A percentile compares a stretch with the other conserved stretches of the same genome.
Conservation (phyloP, 2,329 filamentous ascomycete genomes). For the Drechslerella coelobrocha region DNA sequence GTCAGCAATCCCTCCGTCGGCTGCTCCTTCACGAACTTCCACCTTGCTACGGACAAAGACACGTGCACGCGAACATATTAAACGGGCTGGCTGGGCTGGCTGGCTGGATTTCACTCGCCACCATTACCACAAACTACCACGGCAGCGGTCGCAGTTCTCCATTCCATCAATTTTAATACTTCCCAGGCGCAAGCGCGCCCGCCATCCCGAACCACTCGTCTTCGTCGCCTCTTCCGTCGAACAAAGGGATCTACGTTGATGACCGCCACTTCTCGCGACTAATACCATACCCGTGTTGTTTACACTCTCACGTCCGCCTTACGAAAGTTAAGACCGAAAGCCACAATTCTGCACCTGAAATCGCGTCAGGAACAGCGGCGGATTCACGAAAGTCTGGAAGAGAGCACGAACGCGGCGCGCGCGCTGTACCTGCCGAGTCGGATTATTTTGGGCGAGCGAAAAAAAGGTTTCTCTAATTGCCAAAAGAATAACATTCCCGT, state of each 20-base stretch:
- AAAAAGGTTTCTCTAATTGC: not conserved
- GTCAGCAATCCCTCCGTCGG: too few relatives aligned
- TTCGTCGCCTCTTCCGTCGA: not conserved
- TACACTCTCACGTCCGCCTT: not conserved
- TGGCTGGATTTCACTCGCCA: not conserved
- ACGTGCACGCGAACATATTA: too few relatives aligned
- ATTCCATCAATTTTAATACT: too few relatives aligned
- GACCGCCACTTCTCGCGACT: not conserved
- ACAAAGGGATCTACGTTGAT: slow-evolving; percentile 1
- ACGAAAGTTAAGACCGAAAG: not conserved
- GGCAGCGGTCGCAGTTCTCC: slow-evolving; percentile 29
- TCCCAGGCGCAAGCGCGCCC: not conserved
- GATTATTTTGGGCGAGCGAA: slow-evolving; percentile 2
- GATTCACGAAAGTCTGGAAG: not conserved
- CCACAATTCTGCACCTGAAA: not conserved
- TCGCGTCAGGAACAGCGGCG: not conserved
- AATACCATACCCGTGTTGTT: not conserved
- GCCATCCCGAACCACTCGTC: not conserved
- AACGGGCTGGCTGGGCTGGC: too few relatives aligned
- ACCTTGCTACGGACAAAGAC: too few relatives aligned
- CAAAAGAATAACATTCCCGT: not conserved
- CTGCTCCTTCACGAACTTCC: too few relatives aligned
- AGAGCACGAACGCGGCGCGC: too few relatives aligned
- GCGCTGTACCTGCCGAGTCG: not conserved
- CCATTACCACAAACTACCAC: slow-evolving; percentile 2